Base-by-base conservation (phyloP, 352 stramenopile species). In the Pythium phragmitis region DNA sequence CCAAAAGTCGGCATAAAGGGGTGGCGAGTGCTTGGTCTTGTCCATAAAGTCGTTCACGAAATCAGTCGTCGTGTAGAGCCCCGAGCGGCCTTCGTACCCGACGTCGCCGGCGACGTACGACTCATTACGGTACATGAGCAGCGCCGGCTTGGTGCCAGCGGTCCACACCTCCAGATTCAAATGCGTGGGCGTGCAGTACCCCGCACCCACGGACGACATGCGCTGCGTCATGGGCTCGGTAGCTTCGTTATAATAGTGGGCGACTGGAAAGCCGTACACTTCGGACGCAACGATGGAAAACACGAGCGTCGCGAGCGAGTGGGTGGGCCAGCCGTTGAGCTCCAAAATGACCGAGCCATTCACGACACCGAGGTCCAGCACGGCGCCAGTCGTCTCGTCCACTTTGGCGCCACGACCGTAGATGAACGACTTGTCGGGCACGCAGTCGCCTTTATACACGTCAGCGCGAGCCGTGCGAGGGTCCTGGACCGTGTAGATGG, bases 1-100 rank as follows among this genome's bases (percentile, higher is more conserved):
- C 76, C 76, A 87, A 60, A 80, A 87, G 57, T 77, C 67, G 5
- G 70, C 62, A 23, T 57, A 65, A 19, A 72, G 72, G 16, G 58
- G 53, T 0, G 45, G 14, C 0, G 51, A 39, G 50, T 73, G 60
- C 28, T 65, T 60, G 1, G 37, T 42, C 23, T 16, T 16, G 19
- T 72, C 57, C 14, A 61, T 41, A 12, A 36, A 60, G 0, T 74
- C 34, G 0, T 60, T 36, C 2, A 84, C 51, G 17, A 82, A 79
- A n/a, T 79, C 67, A 1, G 41, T 57, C 12, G 71, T 77, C 7
- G 77, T 87, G 67, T 80, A 84, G 16, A 81, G n/a, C 0, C 75
- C 73, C 1, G 65, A 64, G 8, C 69, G 72, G 0, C 74, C 73
- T 7, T 54, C 50, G 62, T 80, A 83, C 4, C 69, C 63, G 47